These are phyloP conservation scores for Monosporascus sp. DNA, from an alignment of 2,329 filamentous ascomycete genomes.

Conservation along the genomic window DNA sequence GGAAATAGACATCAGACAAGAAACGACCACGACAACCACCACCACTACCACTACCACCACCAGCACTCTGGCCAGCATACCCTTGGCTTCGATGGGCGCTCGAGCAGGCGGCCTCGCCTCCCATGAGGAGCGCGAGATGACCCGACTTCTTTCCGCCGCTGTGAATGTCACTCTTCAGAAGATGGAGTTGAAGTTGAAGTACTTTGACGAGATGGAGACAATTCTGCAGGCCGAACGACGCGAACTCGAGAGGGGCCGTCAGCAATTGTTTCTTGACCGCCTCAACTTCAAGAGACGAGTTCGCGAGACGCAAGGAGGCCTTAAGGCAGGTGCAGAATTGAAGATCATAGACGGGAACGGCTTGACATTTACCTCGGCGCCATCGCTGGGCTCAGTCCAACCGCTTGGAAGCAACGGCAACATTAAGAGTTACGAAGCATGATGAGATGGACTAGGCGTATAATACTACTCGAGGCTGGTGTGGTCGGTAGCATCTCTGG, in stretches of 20 bases:
- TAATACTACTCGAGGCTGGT: no score
- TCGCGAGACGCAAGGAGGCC: slow-evolving; percentile 70
- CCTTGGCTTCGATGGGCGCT: slow-evolving; percentile 79
- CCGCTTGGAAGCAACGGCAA: slow-evolving; percentile 51
- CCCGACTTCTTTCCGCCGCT: slow-evolving; percentile 82
- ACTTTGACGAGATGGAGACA: slow-evolving; percentile 94
- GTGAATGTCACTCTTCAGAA: slow-evolving; percentile 95
- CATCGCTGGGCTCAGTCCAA: slow-evolving; percentile 41
- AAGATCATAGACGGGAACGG: slow-evolving; percentile 45
- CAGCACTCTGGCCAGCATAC: slow-evolving; percentile 64
- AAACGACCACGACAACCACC: slow-evolving; percentile 47
- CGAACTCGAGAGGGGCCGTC: slow-evolving; percentile 85
- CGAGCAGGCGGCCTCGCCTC: slow-evolving; percentile 85
- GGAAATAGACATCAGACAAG: slow-evolving; percentile 56
- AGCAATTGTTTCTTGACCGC: slow-evolving; percentile 90
- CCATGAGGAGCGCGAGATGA: slow-evolving; percentile 96
- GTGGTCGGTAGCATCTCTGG: no score
- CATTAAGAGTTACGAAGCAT: slow-evolving; percentile 55
- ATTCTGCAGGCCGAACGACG: slow-evolving; percentile 87
- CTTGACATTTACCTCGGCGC: slow-evolving; percentile 47
- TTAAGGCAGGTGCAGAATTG: slow-evolving; percentile 54
- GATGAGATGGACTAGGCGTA: slow-evolving; percentile 7
- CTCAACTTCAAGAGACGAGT: slow-evolving; percentile 86
- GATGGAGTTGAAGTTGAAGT: slow-evolving; percentile 89
- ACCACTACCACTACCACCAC: slow-evolving; percentile 43